Evolutionary conservation across 1,139 yeast species (phyloP).

Genomic region (Blastobotrys niveus): DNA sequence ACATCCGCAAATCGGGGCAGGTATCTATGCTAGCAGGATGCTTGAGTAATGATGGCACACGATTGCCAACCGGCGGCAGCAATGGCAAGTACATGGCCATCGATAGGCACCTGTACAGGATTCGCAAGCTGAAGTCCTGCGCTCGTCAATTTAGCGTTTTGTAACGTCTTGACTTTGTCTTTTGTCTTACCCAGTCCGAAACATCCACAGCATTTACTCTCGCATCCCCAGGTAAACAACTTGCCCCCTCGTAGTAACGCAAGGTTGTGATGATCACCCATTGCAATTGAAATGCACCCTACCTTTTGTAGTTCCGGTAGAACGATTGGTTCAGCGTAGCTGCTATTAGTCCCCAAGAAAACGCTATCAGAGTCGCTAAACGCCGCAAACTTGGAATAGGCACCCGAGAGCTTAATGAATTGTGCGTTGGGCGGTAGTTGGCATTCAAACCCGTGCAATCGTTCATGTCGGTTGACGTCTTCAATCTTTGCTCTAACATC

Average conservation of each 20-base stretch:
- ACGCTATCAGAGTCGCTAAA: constrained; percentile 50
- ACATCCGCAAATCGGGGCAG: too few relatives aligned
- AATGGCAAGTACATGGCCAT: constrained; percentile 46
- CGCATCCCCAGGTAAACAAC: constrained; percentile 66
- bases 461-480: background rate
- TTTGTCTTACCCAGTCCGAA: constrained; percentile 56
- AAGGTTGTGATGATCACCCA: constrained; percentile 70
- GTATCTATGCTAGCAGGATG: too few relatives aligned
- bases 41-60: constrained; percentile 45
- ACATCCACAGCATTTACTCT: constrained; percentile 60
- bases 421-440: constrained; percentile 11
- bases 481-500: constrained; percentile 6
- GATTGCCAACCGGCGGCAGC: constrained; percentile 85
- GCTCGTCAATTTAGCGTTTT: constrained; percentile 32
- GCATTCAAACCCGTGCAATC: constrained; percentile 14
- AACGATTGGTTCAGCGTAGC: constrained; percentile 28
- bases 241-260: constrained; percentile 59
- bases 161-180: constrained; percentile 25
- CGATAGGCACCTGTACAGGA: constrained; percentile 42
- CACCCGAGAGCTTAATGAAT: constrained; percentile 42
- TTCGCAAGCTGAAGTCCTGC: constrained; percentile 40
- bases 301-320: constrained; percentile 46
- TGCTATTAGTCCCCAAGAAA: constrained; percentile 38
- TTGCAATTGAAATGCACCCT: constrained; percentile 51
- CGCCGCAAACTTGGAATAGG: constrained; percentile 47